Conservation (phyloP, 2,329 filamentous ascomycete species). For the Fusarium robinianum region DNA sequence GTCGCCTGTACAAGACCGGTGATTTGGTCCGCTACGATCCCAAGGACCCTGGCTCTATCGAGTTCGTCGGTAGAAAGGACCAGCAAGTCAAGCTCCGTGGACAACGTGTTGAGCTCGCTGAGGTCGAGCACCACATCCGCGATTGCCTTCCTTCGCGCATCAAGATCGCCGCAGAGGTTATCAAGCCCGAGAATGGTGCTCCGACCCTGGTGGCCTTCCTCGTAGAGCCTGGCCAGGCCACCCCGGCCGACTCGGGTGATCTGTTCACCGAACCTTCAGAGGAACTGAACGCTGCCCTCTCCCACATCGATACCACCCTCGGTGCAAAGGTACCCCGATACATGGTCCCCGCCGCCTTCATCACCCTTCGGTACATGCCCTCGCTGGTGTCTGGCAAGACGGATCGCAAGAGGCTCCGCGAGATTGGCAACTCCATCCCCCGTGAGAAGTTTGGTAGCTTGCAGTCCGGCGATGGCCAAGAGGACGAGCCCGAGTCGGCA, state of each 20-base stretch:
- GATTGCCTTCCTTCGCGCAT: constrained; percentile 44
- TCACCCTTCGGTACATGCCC: constrained; percentile 52
- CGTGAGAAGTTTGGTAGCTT: constrained; percentile 47
- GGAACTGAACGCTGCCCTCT: constrained; percentile 39
- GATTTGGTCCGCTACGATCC: constrained; percentile 59
- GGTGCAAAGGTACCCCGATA: constrained; percentile 47
- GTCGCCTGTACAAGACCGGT: constrained; percentile 61
- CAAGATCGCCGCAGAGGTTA: constrained; percentile 52
- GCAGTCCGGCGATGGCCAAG: constrained; percentile 18
- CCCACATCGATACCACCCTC: constrained; percentile 40
- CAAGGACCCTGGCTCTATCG: constrained; percentile 55
- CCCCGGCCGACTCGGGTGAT: background rate
- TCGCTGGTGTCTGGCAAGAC: constrained; percentile 55
- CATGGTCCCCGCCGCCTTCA: constrained; percentile 54
- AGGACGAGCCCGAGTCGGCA: constrained; percentile 44
- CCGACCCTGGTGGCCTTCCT: constrained; percentile 24
- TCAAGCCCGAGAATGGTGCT: constrained; percentile 42
- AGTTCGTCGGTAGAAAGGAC: constrained; percentile 65
- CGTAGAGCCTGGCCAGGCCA: constrained; percentile 7
- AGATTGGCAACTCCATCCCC: constrained; percentile 48
- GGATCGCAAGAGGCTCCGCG: constrained; percentile 53
- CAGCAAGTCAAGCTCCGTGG: constrained; percentile 69
- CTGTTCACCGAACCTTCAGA: constrained; percentile 39
- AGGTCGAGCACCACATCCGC: constrained; percentile 54
- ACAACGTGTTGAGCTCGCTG: constrained; percentile 63